Evolutionary conservation across 1,284 basidiomycete genomes (phyloP), one percentile per base, ranked within the genome.

Genomic region (Anthracocystis setariae): DNA sequence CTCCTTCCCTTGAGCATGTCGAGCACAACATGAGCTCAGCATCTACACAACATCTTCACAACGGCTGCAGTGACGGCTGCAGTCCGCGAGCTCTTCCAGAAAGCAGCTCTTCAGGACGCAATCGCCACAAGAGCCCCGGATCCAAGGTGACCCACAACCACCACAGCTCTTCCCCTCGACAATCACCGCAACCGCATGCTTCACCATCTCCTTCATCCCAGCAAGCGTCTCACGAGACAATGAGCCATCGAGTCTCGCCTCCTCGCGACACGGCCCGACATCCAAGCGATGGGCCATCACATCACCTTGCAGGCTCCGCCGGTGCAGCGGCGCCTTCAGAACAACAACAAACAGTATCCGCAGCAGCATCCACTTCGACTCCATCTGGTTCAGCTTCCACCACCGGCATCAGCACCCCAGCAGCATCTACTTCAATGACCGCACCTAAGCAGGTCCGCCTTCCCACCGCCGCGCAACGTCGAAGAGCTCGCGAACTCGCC

Each of bases 401-500:
- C 5, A 7, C 35, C 17, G 35, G 35, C 35, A 37, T 17, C 35
- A 42, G 40, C 40, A 42, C 9, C 12, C 40, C 9, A 42, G 32
- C 42, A 2, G 17, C 29, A 3, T 18, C 55, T 10, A 47, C 23
- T 10, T 47, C 60, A 5, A 23, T 29, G 13, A 47, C 18, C 8
- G 24, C 25, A 40, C 46, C 24, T 40, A 50, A 58, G 23, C 58
- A 46, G n/a, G 8, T 50, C 25, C 59, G 50, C 7, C 51, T 68
- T 3, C 70, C 70, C 12, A 64, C 55, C 20, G 70, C 60, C 7
- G 52, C 63, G 3, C 55, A 72, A 56, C 69, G 68, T 39, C 53
- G 67, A 18, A 64, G 68, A 8, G 69, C 65, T 38, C 59, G 64
- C 43, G 69, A 71, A 21, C 44, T 71, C 9, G 71, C 74, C 21